Evolutionary conservation across 345 rosid genomes (phyloP).

Genomic region (Salix viminalis): DNA sequence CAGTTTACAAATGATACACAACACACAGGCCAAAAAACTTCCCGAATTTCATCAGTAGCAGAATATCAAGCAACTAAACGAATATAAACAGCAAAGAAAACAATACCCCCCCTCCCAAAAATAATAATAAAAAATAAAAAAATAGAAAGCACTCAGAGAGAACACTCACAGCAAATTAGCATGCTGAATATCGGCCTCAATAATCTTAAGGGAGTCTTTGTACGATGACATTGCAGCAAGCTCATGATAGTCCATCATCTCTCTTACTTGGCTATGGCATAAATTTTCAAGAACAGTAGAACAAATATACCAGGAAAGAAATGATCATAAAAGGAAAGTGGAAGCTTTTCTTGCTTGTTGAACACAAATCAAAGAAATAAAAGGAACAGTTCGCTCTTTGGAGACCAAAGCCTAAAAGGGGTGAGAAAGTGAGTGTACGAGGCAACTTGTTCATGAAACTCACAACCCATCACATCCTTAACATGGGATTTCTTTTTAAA

Average conservation of each 20-base stretch:
- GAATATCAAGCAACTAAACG: neutral
- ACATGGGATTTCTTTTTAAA: neutral
- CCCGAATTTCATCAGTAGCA: neutral
- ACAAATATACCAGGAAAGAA: neutral
- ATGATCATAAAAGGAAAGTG: neutral
- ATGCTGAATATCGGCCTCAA: conserved; percentile 45
- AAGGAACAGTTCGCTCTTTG: neutral
- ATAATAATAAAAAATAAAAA: neutral
- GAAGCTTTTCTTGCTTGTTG: conserved; percentile 4
- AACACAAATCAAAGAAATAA: neutral
- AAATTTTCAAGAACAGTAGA: neutral
- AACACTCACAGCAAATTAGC: conserved; percentile 47
- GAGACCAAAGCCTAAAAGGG: neutral
- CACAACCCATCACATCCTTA: neutral
- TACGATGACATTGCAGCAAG: conserved; percentile 31
- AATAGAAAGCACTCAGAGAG: neutral
- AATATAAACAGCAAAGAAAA: neutral
- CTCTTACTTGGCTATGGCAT: neutral
- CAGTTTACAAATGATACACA: neutral
- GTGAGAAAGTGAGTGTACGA: neutral
- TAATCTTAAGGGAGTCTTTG: conserved; percentile 39
- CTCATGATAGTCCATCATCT: conserved; percentile 29
- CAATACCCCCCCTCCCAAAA: neutral
- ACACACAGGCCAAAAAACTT: neutral
- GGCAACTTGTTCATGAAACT: neutral